Base-by-base conservation (phyloP, 495 filamentous ascomycete genomes). In the Massariosphaeria phaeospora region DNA sequence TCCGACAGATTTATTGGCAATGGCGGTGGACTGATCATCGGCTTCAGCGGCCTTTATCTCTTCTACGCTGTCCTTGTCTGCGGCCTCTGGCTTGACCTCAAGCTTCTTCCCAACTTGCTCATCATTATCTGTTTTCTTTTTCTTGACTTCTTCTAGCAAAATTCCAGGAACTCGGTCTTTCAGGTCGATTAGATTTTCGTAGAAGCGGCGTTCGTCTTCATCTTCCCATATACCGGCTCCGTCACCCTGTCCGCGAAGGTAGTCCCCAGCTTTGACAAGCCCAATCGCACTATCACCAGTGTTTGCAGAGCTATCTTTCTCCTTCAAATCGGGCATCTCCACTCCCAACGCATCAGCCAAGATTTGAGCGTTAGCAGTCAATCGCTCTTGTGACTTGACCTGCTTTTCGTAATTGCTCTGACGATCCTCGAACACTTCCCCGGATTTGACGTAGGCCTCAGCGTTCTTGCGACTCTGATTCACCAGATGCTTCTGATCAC, bases 161-260 rank as follows among this genome's bases (percentile, higher is more conserved):
- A 97, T 91, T 11, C 84, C 86, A 8, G 93, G 93, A 18, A 99
- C 93, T 59, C 94, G 91, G 59, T 91, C 90, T 65, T 95, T 95
- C 11, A 99, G 76, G 67, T 99, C 93, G 15, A 93, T 84, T 4
- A 97, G 73, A 63, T 95, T 96, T 70, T 99, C 93, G 67, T 99
- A 97, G 68, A 97, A 99, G 29, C 93, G 85, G 48, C 94, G 79
- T 68, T 99, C 91, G 36, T 99, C 93, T 64, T 97, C 93, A 61
- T 99, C 93, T 73, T 97, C 94, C 93, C 93, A 99, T 61, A 97
- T 96, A 1, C 93, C 93, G n/a, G 89, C 79, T 7, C 91, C 91
- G 55, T 96, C 93, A 4, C 84, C 84, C 63, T 93, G 86, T 18
- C 88, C 88, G 27, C 89, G 86, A 8, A 96, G 76, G 63, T 95